Conservation (phyloP, 768 basidiomycete species). For the Hericium rajendrae region DNA sequence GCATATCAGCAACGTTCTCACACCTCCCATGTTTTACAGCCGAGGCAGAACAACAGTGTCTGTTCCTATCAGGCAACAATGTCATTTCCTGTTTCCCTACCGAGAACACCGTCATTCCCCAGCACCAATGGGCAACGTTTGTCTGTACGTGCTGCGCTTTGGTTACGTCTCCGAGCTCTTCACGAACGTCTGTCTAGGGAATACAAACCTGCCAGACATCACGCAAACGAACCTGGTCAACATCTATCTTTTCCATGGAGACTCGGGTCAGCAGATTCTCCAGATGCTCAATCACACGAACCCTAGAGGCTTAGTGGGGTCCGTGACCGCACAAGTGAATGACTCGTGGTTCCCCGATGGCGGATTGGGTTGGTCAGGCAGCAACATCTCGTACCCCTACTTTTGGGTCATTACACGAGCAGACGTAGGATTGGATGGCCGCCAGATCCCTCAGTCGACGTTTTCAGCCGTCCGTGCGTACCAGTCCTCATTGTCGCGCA, state of each 20-base stretch:
- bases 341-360: slow-evolving; percentile 65
- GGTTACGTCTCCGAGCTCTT: slow-evolving; percentile 8
- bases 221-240: slow-evolving; percentile 57
- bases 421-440: slow-evolving; percentile 45
- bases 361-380: slow-evolving; percentile 36
- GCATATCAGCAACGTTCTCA: slow-evolving; percentile 1
- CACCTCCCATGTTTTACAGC: slow-evolving; percentile 14
- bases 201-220: slow-evolving; percentile 58
- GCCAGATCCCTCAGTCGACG: slow-evolving; percentile 54
- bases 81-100: slow-evolving; percentile 74
- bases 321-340: slow-evolving; percentile 46
- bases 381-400: slow-evolving; percentile 55
- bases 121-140: slow-evolving; percentile 67
- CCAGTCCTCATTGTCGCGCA: not conserved
- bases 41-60: slow-evolving; percentile 38
- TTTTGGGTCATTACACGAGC: slow-evolving; percentile 71
- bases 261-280: slow-evolving; percentile 43
- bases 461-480: slow-evolving; percentile 77
- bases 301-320: slow-evolving; percentile 46
- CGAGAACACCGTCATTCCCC: slow-evolving; percentile 43
- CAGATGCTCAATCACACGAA: slow-evolving; percentile 32
- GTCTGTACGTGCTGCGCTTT: slow-evolving; percentile 52
- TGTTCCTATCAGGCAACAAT: slow-evolving; percentile 54
- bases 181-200: slow-evolving; percentile 42
- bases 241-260: slow-evolving; percentile 70